Base-by-base conservation (phyloP, 1,284 basidiomycete species). In the Pseudozyma sp. region DNA sequence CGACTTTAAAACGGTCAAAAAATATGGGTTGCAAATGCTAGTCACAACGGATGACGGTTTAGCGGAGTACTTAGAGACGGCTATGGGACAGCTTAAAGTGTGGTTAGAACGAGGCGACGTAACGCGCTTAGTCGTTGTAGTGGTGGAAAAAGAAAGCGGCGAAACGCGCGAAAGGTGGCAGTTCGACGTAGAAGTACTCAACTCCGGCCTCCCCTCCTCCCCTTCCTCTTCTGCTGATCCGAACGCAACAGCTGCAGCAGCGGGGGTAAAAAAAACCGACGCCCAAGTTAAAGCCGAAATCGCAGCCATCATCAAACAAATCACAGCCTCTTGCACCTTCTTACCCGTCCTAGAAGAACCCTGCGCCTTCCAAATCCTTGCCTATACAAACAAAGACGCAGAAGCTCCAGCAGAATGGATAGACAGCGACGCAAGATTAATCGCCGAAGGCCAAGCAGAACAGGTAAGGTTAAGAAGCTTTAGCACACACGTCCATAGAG, bases 261-360 rank as follows among this genome's bases (percentile, higher is more conserved):
- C 39, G 35, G 48, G 25, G 13, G 36, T 57, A 77, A 86, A 78
- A 86, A 84, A 88, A 84, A 89, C 88, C 21, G 95, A 98, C 82
- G 89, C 94, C 38, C 94, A 98, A 83, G 96, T 99, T 38, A 94
- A 97, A 86, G 93, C 92, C 35, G 96, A 99, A 88, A 99, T 99
- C 77, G 91, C 96, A 25, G 94, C 94, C 54, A 98, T 99, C 83
- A 90, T 99, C 85, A 97, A 98, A 87, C 97, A 99, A 86, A 99
- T 99, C 83, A 95, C 97, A 45, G 94, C 94, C 51, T 93, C 91
- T 79, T 94, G 95, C 74, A 97, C 96, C 14, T 98, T 97, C 86
- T 87, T 99, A 59, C 96, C 96, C 0, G 92, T 95, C 63, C 92
- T 98, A 52, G 92, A 97, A 77, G 94, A 97, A 85, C 92, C 93